phyloP scores from a whole-genome alignment of 2,329 filamentous ascomycete genomes.

The Diplocarpon rosae region DNA sequence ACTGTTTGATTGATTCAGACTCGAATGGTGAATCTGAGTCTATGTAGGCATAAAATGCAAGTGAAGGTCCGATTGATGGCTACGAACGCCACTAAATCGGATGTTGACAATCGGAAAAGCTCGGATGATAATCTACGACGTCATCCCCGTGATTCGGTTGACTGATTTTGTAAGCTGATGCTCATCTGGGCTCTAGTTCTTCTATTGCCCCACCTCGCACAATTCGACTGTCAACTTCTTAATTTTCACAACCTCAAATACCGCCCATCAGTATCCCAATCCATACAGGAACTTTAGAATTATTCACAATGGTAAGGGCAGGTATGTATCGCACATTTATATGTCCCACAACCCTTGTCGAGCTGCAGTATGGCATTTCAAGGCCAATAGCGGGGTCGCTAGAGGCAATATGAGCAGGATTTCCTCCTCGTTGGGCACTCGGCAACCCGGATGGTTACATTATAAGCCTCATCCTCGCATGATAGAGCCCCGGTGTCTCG shows the following conservation, averaged over 20 bases:
- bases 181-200: too few relatives aligned
- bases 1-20: too few relatives aligned
- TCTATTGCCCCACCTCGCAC: too few relatives aligned
- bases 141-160: too few relatives aligned
- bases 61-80: too few relatives aligned
- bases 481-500: not conserved
- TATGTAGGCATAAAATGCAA: too few relatives aligned
- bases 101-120: too few relatives aligned
- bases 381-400: constrained; percentile 26
- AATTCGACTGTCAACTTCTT: not conserved
- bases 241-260: not conserved
- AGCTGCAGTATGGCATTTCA: constrained; percentile 1
- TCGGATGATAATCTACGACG: too few relatives aligned
- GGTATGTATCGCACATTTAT: constrained; percentile 46
- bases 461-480: constrained; percentile 17
- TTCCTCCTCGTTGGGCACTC: constrained; percentile 23
- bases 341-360: constrained; percentile 3
- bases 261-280: not conserved
- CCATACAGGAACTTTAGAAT: constrained; percentile 15
- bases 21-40: too few relatives aligned
- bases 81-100: too few relatives aligned
- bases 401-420: constrained; percentile 53
- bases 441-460: constrained; percentile 36
- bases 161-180: too few relatives aligned
- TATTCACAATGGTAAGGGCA: constrained; percentile 94